phyloP scores from a whole-genome alignment of 179 eudicot species.

The Dionaea muscipula region DNA sequence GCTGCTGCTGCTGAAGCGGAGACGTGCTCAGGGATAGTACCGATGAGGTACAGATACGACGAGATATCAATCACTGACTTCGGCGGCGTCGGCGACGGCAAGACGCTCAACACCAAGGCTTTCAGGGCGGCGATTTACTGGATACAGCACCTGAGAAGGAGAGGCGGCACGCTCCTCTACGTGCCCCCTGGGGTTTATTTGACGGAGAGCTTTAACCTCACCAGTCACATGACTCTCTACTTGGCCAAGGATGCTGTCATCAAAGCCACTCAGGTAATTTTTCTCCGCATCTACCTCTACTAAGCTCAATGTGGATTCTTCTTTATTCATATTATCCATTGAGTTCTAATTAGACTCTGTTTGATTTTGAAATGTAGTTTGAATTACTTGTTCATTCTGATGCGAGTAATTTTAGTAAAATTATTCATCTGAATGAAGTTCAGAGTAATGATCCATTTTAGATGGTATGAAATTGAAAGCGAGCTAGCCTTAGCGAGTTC shows the following conservation, averaged over 20 bases:
- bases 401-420: too few relatives aligned
- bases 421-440: too few relatives aligned
- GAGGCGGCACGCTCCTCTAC: slow-evolving; percentile 66
- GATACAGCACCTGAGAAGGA: slow-evolving; percentile 47
- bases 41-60: slow-evolving; percentile 44
- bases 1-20: slow-evolving; percentile 18
- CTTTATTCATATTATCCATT: too few relatives aligned
- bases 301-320: too few relatives aligned
- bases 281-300: too few relatives aligned
- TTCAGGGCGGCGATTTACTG: slow-evolving; percentile 56
- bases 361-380: too few relatives aligned
- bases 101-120: slow-evolving; percentile 72
- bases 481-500: too few relatives aligned
- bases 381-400: too few relatives aligned
- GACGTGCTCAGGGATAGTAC: slow-evolving; percentile 74
- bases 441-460: too few relatives aligned
- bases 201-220: slow-evolving; percentile 63
- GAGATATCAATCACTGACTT: slow-evolving; percentile 62
- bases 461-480: too few relatives aligned
- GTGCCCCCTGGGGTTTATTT: slow-evolving; percentile 69
- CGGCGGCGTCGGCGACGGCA: slow-evolving; percentile 83
- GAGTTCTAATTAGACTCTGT: too few relatives aligned
- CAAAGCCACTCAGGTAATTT: slow-evolving; percentile 64
- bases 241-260: slow-evolving; percentile 77
- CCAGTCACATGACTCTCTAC: slow-evolving; percentile 86